Evolutionary conservation across 208 protist genomes (phyloP), one percentile per base, ranked within the genome.

Genomic region (Acanthamoeba culbertsoni): DNA sequence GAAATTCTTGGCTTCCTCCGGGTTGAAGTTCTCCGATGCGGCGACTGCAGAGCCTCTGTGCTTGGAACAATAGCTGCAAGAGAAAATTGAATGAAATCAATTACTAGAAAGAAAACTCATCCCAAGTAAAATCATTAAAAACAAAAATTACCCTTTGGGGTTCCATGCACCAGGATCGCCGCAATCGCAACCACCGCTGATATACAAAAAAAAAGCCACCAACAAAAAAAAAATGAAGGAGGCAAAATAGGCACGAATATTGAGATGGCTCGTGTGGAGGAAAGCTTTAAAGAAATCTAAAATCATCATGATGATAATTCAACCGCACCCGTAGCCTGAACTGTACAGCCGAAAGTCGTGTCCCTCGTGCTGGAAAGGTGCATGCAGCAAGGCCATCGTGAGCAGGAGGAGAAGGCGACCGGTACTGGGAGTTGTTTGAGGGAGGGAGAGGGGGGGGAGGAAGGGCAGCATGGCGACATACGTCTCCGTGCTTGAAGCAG

Each of bases 401-500:
- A n/a, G n/a, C n/a, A n/a, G n/a, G n/a, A n/a, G n/a, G n/a, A n/a
- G n/a, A n/a, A n/a, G n/a, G n/a, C n/a, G n/a, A n/a, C n/a, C n/a
- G n/a, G n/a, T n/a, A n/a, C n/a, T n/a, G n/a, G n/a, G n/a, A n/a
- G n/a, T n/a, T n/a, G n/a, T n/a, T n/a, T n/a, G 28, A 18, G 12
- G n/a, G 28, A 75, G 63, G 35, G 35, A 37, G 59, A 68, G 31
- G 62, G 48, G 12, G 8, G 48, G 42, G 33, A 18, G 28, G 12
- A n/a, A n/a, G n/a, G n/a, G n/a, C n/a, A n/a, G n/a, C n/a, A n/a
- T n/a, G n/a, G n/a, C n/a, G 33, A 88, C 82, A 33, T 31, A 90
- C 82, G 51, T 90, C n/a, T 10, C 82, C 82, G 35, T 90, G 46
- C 82, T 90, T 59, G 55, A 90, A 90, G 82, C 82, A 90, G 51